These are phyloP conservation scores for Phialemoniopsis sp. DNA, from an alignment of 2,329 filamentous ascomycete species.

Conservation along the genomic window DNA sequence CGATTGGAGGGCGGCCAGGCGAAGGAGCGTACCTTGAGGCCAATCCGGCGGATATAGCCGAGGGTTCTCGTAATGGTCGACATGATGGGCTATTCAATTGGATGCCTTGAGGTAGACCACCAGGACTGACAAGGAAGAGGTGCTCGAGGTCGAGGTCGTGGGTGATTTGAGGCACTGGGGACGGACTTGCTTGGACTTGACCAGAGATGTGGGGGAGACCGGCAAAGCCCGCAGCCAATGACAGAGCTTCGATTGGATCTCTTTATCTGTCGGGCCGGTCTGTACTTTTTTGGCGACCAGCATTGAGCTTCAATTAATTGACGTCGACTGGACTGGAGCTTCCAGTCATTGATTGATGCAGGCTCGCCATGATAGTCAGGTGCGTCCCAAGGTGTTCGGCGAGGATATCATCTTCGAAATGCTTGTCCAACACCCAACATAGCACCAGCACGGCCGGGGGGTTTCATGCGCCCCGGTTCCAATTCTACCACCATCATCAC, in stretches of 20 bases:
- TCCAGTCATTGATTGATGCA: too few relatives aligned
- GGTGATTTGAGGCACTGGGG: conserved; percentile 6
- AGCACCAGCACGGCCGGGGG: too few relatives aligned
- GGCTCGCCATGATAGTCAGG: conserved; percentile 29
- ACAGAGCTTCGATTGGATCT: conserved; percentile 7
- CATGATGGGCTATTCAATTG: conserved; percentile 56
- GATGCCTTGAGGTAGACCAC: conserved; percentile 12
- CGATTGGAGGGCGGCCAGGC: too few relatives aligned
- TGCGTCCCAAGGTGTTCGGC: conserved; percentile 22
- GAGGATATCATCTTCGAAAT: conserved; percentile 9
- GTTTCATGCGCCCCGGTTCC: too few relatives aligned
- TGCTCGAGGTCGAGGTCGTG: conserved; percentile 10
- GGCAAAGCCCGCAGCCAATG: conserved; percentile 7
- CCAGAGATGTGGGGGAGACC: conserved; percentile 1
- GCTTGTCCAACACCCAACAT: too few relatives aligned
- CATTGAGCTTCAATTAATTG: conserved; percentile 1
- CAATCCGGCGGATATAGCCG: conserved; percentile 81
- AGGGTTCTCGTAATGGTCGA: conserved; percentile 86
- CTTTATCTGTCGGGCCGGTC: neutral
- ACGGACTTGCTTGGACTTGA: too few relatives aligned
- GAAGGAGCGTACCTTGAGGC: conserved; percentile 72
- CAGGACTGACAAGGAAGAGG: conserved; percentile 13
- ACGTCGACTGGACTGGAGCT: conserved; percentile 1
- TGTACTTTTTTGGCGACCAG: neutral
- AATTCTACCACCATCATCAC: too few relatives aligned